phyloP scores from a whole-genome alignment of 345 rosid genomes.

The Nasturtium officinale region DNA sequence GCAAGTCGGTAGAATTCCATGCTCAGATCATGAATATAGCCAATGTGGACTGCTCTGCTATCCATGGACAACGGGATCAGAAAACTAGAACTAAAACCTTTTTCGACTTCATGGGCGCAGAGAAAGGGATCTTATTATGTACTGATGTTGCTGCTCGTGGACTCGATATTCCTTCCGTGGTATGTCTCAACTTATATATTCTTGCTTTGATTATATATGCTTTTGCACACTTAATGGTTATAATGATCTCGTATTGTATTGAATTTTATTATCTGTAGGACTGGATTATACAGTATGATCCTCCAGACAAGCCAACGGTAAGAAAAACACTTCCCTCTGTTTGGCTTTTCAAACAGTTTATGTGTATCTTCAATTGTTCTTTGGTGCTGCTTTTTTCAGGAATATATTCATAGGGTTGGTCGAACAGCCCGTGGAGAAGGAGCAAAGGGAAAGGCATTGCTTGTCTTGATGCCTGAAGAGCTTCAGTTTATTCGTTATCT shows the following conservation, averaged over 20 bases:
- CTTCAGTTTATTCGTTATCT: slow-evolving; percentile 84
- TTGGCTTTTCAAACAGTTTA: background rate
- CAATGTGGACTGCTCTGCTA: slow-evolving; percentile 75
- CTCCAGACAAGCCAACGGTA: slow-evolving; percentile 96
- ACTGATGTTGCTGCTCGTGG: slow-evolving; percentile 99
- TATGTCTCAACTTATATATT: slow-evolving; percentile 36
- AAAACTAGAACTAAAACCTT: slow-evolving; percentile 90
- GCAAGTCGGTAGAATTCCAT: slow-evolving; percentile 91
- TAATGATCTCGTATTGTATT: slow-evolving; percentile 6
- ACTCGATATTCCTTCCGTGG: slow-evolving; percentile 98
- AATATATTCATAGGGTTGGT: slow-evolving; percentile 98
- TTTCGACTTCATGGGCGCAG: slow-evolving; percentile 88
- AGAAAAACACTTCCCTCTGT: background rate
- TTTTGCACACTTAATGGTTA: background rate
- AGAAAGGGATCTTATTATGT: slow-evolving; percentile 91
- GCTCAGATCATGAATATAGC: slow-evolving; percentile 80
- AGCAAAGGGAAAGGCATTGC: slow-evolving; percentile 89
- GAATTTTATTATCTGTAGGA: slow-evolving; percentile 56
- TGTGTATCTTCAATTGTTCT: slow-evolving; percentile 15
- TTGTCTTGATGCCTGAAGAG: slow-evolving; percentile 93
- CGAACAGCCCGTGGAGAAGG: slow-evolving; percentile 99
- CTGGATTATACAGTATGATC: slow-evolving; percentile 98
- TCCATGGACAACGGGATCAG: slow-evolving; percentile 95
- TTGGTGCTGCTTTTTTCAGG: slow-evolving; percentile 53
- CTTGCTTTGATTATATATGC: background rate